Conservation (phyloP, 2,329 filamentous ascomycete species). For the Grosmannia serpens region DNA sequence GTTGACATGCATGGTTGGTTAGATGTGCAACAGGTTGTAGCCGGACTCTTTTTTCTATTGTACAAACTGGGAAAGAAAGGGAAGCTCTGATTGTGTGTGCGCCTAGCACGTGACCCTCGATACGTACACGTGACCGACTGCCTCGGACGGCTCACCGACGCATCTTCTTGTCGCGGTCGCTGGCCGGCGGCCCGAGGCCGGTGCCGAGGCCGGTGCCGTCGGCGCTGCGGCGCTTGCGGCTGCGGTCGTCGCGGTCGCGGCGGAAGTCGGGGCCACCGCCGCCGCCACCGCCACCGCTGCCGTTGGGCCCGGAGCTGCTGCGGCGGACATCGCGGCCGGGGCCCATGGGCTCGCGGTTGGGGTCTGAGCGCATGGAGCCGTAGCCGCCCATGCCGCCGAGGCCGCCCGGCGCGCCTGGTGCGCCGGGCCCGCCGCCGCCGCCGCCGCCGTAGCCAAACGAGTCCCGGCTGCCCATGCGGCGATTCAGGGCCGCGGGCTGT, state of each 20-base stretch:
- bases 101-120: neutral
- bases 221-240: constrained; percentile 36
- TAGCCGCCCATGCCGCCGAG: neutral
- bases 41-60: too few relatives aligned
- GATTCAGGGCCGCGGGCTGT: constrained; percentile 12
- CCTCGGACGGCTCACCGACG: constrained; percentile 27
- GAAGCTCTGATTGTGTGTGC: neutral
- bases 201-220: constrained; percentile 40
- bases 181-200: constrained; percentile 31
- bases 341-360: constrained; percentile 17
- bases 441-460: constrained; percentile 6
- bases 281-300: constrained; percentile 18
- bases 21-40: too few relatives aligned
- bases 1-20: too few relatives aligned
- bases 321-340: constrained; percentile 19
- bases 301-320: constrained; percentile 20
- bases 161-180: constrained; percentile 42
- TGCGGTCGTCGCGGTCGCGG: constrained; percentile 20
- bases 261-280: constrained; percentile 13
- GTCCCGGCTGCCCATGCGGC: constrained; percentile 14
- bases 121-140: too few relatives aligned
- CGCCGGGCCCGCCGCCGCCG: neutral
- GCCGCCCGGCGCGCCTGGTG: neutral
- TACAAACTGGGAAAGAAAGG: too few relatives aligned
- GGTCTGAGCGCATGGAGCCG: constrained; percentile 3